Evolutionary conservation across 2,329 filamentous ascomycete species (phyloP).

Genomic region (Aspergillus sp.): DNA sequence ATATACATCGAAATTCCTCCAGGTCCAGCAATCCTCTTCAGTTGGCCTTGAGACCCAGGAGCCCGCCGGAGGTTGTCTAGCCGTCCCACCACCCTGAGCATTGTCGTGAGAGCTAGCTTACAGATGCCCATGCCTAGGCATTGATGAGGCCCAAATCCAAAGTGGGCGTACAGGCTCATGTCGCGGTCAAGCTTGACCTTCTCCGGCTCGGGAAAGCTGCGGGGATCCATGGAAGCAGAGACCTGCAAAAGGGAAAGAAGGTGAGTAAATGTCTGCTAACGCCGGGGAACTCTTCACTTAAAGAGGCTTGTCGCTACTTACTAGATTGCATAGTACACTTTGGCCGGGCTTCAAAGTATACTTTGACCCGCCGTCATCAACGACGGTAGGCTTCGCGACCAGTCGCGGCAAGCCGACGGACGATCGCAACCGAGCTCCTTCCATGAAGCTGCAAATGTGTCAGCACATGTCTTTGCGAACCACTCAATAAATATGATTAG

Average conservation of each 20-base stretch:
- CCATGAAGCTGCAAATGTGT: constrained; percentile 38
- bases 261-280: background rate
- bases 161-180: constrained; percentile 64
- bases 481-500: background rate
- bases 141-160: constrained; percentile 63
- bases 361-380: constrained; percentile 39
- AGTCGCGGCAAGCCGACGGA: constrained; percentile 42
- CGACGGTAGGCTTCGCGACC: constrained; percentile 33
- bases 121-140: constrained; percentile 56
- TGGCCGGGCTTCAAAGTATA: constrained; percentile 40
- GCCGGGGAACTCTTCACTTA: background rate
- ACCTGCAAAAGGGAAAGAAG: constrained; percentile 24
- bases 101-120: constrained; percentile 39
- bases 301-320: constrained; percentile 21
- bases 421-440: constrained; percentile 42
- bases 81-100: constrained; percentile 45
- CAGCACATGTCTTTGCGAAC: background rate
- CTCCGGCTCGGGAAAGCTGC: constrained; percentile 42
- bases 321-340: constrained; percentile 39
- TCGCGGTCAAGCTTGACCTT: constrained; percentile 64
- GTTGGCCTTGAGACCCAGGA: constrained; percentile 42
- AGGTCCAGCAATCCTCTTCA: constrained; percentile 43
- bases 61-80: constrained; percentile 46
- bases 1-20: constrained; percentile 48
- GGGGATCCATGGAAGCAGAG: constrained; percentile 39